Evolutionary conservation across 306 rosid species (phyloP).

Genomic region (Sicyos edulis): DNA sequence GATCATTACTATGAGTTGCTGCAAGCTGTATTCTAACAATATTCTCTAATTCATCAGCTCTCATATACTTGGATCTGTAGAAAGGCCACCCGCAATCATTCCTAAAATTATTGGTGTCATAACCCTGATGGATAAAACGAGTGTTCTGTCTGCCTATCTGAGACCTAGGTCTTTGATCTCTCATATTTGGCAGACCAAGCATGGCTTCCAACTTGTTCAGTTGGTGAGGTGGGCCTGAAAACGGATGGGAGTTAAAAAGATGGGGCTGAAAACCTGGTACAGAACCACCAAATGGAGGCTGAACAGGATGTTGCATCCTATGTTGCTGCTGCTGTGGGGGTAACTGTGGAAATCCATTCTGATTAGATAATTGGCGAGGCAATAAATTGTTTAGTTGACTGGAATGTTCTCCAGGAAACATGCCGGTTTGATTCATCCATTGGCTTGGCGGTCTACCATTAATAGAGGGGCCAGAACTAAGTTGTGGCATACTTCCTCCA

Average conservation of each 20-base stretch:
- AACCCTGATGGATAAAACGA: slow-evolving; percentile 53
- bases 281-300: slow-evolving; percentile 45
- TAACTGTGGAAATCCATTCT: slow-evolving; percentile 50
- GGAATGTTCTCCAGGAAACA: slow-evolving; percentile 50
- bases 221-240: slow-evolving; percentile 61
- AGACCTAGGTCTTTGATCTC: slow-evolving; percentile 65
- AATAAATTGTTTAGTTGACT: slow-evolving; percentile 35
- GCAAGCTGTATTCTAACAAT: slow-evolving; percentile 91
- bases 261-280: slow-evolving; percentile 47
- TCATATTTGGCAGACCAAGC: slow-evolving; percentile 64
- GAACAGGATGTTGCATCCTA: slow-evolving; percentile 47
- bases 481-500: slow-evolving; percentile 52
- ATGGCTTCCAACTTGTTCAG: slow-evolving; percentile 65
- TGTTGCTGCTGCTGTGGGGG: slow-evolving; percentile 49
- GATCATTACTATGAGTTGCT: slow-evolving; percentile 94
- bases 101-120: slow-evolving; percentile 48
- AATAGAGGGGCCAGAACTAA: slow-evolving; percentile 25
- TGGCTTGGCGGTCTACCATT: slow-evolving; percentile 36
- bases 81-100: slow-evolving; percentile 70
- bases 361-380: slow-evolving; percentile 53
- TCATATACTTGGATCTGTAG: slow-evolving; percentile 74
- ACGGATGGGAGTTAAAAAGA: slow-evolving; percentile 40
- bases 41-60: slow-evolving; percentile 76
- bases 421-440: slow-evolving; percentile 45
- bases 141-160: slow-evolving; percentile 53